Conservation (phyloP, 2,329 filamentous ascomycete genomes). For the Cordyceps farinosa region DNA sequence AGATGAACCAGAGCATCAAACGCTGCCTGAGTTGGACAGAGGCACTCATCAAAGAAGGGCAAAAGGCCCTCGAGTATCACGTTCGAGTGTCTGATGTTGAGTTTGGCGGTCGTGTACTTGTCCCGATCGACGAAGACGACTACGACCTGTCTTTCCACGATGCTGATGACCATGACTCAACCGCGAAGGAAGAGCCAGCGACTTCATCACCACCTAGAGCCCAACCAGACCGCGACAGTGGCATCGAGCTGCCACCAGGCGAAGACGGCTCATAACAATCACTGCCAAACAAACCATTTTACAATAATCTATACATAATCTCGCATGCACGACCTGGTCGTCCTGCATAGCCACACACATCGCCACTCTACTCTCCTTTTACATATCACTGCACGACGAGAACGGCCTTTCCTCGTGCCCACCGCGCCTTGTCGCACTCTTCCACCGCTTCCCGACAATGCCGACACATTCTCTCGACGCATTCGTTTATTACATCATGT, state of each 20-base stretch:
- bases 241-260: conserved; percentile 44
- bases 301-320: background rate
- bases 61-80: conserved; percentile 79
- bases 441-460: background rate
- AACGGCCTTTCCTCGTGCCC: background rate
- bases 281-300: background rate
- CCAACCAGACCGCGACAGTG: conserved; percentile 50
- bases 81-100: conserved; percentile 76
- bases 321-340: conserved; percentile 10
- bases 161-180: conserved; percentile 26
- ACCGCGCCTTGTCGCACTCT: background rate
- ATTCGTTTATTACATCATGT: background rate
- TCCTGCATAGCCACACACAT: background rate
- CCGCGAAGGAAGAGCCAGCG: conserved; percentile 19
- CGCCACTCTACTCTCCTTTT: conserved; percentile 10
- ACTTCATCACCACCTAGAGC: conserved; percentile 35
- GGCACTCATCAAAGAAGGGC: conserved; percentile 81
- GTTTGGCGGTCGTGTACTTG: conserved; percentile 75
- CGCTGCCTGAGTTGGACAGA: conserved; percentile 88
- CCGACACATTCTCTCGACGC: conserved; percentile 1
- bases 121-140: conserved; percentile 60
- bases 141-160: conserved; percentile 24
- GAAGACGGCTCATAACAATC: conserved; percentile 12
- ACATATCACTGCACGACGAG: background rate
- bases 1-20: conserved; percentile 91